phyloP scores from a whole-genome alignment of 1,284 basidiomycete species.

The Amylostereum areolatum region DNA sequence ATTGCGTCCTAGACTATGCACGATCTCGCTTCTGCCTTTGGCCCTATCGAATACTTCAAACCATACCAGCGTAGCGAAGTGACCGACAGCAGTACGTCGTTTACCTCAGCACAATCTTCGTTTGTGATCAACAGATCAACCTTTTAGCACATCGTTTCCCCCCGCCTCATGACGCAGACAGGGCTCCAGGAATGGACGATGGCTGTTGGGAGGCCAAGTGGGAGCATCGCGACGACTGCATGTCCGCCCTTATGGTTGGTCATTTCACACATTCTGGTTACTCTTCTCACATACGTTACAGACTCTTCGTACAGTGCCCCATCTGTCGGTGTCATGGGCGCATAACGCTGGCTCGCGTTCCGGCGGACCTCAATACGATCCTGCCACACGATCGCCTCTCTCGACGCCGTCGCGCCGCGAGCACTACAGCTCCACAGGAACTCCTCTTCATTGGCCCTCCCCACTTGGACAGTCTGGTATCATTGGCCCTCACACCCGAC shows the following conservation, averaged over 20 bases:
- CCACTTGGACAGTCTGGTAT: too few species aligned
- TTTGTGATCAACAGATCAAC: neutral
- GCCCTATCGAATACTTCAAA: slow-evolving; percentile 44
- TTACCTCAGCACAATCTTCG: too few species aligned
- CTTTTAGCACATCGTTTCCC: slow-evolving; percentile 1
- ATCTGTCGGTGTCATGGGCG: slow-evolving; percentile 73
- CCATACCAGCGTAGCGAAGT: slow-evolving; percentile 12
- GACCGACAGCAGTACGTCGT: too few species aligned
- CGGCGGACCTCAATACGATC: slow-evolving; percentile 5
- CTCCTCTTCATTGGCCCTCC: too few species aligned
- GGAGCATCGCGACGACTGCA: slow-evolving; percentile 66
- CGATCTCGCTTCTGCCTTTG: slow-evolving; percentile 46
- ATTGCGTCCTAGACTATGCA: slow-evolving; percentile 35
- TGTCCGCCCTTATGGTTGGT: slow-evolving; percentile 60
- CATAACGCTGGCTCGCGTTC: slow-evolving; percentile 31
- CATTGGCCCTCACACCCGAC: too few species aligned
- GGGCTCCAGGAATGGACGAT: slow-evolving; percentile 47
- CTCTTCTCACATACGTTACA: slow-evolving; percentile 29
- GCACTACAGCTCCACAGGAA: too few species aligned
- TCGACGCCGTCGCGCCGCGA: too few species aligned
- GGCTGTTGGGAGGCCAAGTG: slow-evolving; percentile 73
- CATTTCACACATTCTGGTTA: neutral
- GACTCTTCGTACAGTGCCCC: slow-evolving; percentile 63
- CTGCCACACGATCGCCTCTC: too few species aligned
- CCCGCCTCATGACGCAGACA: slow-evolving; percentile 47